Base-by-base conservation (phyloP, 2,329 filamentous ascomycete genomes). In the Alternaria sp. region DNA sequence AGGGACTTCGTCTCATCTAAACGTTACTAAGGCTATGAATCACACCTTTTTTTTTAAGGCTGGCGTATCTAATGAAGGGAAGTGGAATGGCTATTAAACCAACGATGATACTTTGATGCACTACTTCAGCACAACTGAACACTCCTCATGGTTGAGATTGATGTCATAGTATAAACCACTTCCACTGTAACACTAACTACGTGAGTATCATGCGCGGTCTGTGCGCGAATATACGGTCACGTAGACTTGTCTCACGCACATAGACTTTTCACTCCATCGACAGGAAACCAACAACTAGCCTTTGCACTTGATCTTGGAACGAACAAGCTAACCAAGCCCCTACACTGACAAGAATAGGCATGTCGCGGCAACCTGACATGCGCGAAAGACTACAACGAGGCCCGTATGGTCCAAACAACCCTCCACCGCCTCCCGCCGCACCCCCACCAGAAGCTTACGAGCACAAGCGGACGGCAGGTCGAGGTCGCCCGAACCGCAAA, bases 381-480 rank as follows among this genome's bases (percentile, higher is more conserved):
- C 16, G 30, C 8, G 14, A 18, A 22, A 20, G 18, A 38, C 10
- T 10, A 54, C 46, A 20, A 10, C 27, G 45, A 41, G 55, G 54
- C 28, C 51, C 52, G 1, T 64, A 62, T 20, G 55, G 59, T n/a
- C 51, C 46, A 27, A 14, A 45, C 32, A 60, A 58, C 22, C 53
- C 62, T 52, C 56, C 59, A 10, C 62, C 59, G 16, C 60, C 62
- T 25, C 54, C 62, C 36, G 14, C 34, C 18, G 40, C 27, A n/a
- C 40, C 48, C 16, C 56, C 62, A 4, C 51, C 32, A 5, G 16
- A 11, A 14, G 46, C 20, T 25, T 11, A 2, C 1, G 46, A n/a
- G 1, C 5, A 12, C 3, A 1, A 22, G 25, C 4, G 20, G 8
- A 25, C 10, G 9, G 40, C 38, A 22, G 4, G 18, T 11, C 28